Base-by-base conservation (phyloP, 768 basidiomycete species). In the Tulasnella sp. region DNA sequence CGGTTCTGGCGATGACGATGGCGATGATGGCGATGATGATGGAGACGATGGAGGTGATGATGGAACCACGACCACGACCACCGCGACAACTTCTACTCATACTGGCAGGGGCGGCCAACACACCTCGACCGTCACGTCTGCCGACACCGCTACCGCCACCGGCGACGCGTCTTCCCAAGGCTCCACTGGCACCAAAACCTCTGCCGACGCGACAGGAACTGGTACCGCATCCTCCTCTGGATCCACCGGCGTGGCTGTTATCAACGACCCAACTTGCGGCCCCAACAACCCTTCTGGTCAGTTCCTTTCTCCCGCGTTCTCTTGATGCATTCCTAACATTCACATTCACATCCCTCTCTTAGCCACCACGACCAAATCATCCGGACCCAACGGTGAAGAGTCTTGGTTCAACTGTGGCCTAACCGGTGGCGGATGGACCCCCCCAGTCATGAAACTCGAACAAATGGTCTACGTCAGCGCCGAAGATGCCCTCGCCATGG, bases 361-460 rank as follows among this genome's bases (percentile, higher is more conserved):
- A 52, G 50, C 19, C 4, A 52, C 24, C 24, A 34, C 30, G 24
- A 81, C 78, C 3, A 65, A 68, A 5, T 70, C 73, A 24, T 70
- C 72, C 42, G 86, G 86, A 17, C 84, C 84, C 17, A 87, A 87
- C 66, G 84, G 85, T n/a, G 68, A 24, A 8, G n/a, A n/a, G 11
- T 19, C 21, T 17, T 57, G 62, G 53, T 42, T 63, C 49, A 63
- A 63, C 43, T 92, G 89, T 66, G 88, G 87, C 44, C 68, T 92
- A 56, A 60, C 60, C 43, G 67, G 64, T 30, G 67, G 67, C 31
- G 85, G 84, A 29, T 92, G 90, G 90, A 77, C 70, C 49, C 88
- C 91, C 17, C 86, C 88, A 15, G 67, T 69, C 58, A 70, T 92
- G 58, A 69, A 69, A 7, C 65, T 86, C 9, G 53, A 73, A 41